Evolutionary conservation across 371 early-diverging fungal genomes (phyloP), one percentile per base, ranked within the genome.

Genomic region (Capniomyces stellatus): DNA sequence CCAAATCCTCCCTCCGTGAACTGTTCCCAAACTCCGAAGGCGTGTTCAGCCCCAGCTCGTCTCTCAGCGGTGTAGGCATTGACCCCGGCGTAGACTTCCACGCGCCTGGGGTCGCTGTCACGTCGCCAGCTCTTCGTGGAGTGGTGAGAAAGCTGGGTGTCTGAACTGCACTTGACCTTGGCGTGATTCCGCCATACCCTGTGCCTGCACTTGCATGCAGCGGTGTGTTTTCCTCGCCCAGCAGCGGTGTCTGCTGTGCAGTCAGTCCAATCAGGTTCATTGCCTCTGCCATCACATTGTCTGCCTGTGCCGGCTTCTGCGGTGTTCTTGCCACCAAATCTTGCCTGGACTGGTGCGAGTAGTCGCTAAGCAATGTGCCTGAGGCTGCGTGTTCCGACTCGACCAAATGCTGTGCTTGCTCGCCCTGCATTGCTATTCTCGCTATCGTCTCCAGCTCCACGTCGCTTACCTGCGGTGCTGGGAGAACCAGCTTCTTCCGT

Each of bases 401-500:
- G 0, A 88, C 85, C 21, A 87, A 62, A 2, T 75, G 75, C 47
- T 75, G 75, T 18, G 87, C 83, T 46, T 74, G 76, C 59, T 88
- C 86, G 27, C 87, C 86, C 29, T 82, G 81, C 41, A 78, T 74
- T 3, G 93, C 92, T 23, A 89, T 73, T 64, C 92, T 92, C 29
- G 91, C 79, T 51, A 96, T 85, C 48, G 85, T 83, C 53, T 91
- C 95, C 29, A 96, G 63, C 65, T 94, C 95, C 4, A 71, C 71
- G 55, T 92, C 91, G 43, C 83, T 79, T 2, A 94, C 81, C 68
- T 92, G 92, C 22, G 97, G 97, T 1, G 87, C 74, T 8, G 97
- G 95, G 29, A 96, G 70, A 19, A 76, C 73, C 29, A 96, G 72
- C 60, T 77, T 82, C 51, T 76, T 75, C 47, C 94, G 81, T 47